These are phyloP conservation scores for Casuarina glauca DNA, from an alignment of 306 rosid genomes.

Conservation along the genomic window DNA sequence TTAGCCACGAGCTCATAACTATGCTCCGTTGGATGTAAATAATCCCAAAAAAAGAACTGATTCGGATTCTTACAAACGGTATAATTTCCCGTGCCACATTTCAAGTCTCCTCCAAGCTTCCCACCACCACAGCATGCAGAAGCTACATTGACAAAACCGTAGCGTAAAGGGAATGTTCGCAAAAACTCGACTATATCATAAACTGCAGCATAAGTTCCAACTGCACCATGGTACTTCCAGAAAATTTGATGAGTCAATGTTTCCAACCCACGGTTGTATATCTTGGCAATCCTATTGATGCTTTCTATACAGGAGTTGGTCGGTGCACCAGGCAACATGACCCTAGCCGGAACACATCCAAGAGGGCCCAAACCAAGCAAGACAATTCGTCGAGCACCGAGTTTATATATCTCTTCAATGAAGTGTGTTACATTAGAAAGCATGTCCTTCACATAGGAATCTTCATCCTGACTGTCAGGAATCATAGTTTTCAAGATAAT, in stretches of 20 bases:
- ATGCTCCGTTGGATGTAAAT: conserved; percentile 41
- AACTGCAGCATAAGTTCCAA: conserved; percentile 30
- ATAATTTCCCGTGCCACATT: conserved; percentile 39
- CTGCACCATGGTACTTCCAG: conserved; percentile 2
- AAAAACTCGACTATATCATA: conserved; percentile 30
- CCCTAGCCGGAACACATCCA: conserved; percentile 46
- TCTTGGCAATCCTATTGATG: conserved; percentile 30
- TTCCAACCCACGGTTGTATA: conserved; percentile 39
- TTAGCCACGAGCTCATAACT: conserved; percentile 34
- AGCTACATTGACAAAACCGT: too few species aligned
- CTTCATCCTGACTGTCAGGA: not conserved
- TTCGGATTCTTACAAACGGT: conserved; percentile 25
- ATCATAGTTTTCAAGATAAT: conserved; percentile 1
- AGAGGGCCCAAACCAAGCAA: conserved; percentile 35
- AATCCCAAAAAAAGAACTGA: conserved; percentile 42
- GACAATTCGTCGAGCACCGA: conserved; percentile 32
- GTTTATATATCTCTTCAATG: conserved; percentile 20
- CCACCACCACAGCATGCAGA: conserved; percentile 46
- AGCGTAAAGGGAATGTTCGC: not conserved
- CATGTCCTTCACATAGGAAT: conserved; percentile 32
- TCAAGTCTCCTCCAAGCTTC: conserved; percentile 29
- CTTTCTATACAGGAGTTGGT: conserved; percentile 22
- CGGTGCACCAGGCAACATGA: conserved; percentile 26
- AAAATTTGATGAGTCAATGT: conserved; percentile 14
- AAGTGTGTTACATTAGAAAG: conserved; percentile 23